phyloP scores from a whole-genome alignment of 228 moss, liverwort and hornwort species.

The Sphagnum magellanicum region DNA sequence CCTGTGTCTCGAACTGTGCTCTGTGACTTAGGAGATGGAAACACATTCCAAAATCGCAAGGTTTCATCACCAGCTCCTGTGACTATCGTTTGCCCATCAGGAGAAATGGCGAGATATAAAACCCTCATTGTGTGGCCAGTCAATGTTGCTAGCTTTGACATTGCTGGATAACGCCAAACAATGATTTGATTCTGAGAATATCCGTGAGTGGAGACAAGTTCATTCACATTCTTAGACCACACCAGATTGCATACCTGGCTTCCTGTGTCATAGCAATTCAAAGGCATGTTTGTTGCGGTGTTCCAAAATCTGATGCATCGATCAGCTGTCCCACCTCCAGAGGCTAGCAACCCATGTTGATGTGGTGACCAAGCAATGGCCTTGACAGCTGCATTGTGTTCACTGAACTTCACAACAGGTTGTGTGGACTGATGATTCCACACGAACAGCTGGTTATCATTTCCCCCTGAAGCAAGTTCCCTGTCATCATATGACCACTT shows the following conservation, averaged over 20 bases:
- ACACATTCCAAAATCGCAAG: constrained; percentile 95
- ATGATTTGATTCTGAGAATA: constrained; percentile 99
- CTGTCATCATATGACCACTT: constrained; percentile 98
- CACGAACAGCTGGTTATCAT: constrained; percentile 89
- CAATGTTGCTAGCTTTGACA: constrained; percentile 98
- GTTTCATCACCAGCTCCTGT: constrained; percentile 99
- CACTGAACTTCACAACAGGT: constrained; percentile 94
- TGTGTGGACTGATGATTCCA: constrained; percentile 97
- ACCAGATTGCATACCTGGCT: constrained; percentile 97
- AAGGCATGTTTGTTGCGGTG: constrained; percentile 76
- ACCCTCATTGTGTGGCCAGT: constrained; percentile 96
- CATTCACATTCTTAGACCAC: constrained; percentile 99
- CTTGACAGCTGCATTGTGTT: constrained; percentile 97
- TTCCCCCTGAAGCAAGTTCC: constrained; percentile 95
- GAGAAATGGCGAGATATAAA: constrained; percentile 91
- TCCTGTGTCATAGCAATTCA: constrained; percentile 89
- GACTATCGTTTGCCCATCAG: constrained; percentile 96
- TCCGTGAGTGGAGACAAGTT: constrained; percentile 96
- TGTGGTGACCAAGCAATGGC: constrained; percentile 99
- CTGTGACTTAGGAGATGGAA: constrained; percentile 96
- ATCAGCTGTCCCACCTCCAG: constrained; percentile 95
- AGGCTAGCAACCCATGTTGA: constrained; percentile 89
- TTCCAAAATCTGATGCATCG: constrained; percentile 97
- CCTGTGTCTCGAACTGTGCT: constrained; percentile 90
- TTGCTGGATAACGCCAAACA: constrained; percentile 93